Conservation (phyloP, 352 stramenopile genomes). For the Phytophthora uliginosa region DNA sequence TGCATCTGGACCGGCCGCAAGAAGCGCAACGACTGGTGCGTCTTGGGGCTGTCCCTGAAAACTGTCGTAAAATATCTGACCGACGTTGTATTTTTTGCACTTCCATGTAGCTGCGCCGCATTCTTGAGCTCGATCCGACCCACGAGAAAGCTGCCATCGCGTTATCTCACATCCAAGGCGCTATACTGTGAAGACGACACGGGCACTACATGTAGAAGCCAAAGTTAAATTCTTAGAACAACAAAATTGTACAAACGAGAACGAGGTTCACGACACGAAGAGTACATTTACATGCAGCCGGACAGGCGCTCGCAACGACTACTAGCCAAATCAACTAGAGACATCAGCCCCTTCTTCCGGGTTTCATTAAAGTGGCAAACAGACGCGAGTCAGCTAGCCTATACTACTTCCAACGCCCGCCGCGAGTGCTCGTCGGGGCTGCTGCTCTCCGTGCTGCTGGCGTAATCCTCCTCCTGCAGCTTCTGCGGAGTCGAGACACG, state of each 20-base stretch:
- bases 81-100: neutral
- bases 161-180: constrained; percentile 33
- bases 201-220: no score
- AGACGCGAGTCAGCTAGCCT: constrained; percentile 27
- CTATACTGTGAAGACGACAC: neutral
- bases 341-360: constrained; percentile 38
- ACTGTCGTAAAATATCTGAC: constrained; percentile 6
- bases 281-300: constrained; percentile 41
- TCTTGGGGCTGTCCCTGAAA: constrained; percentile 12
- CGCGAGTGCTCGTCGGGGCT: constrained; percentile 44
- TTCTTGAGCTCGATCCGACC: constrained; percentile 46
- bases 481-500: constrained; percentile 85
- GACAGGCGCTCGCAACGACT: constrained; percentile 4
- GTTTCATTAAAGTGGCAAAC: constrained; percentile 46
- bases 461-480: constrained; percentile 69
- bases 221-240: neutral
- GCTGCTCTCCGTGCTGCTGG: constrained; percentile 57
- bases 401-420: constrained; percentile 59
- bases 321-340: constrained; percentile 12
- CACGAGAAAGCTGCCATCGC: constrained; percentile 49
- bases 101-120: constrained; percentile 36
- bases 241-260: neutral
- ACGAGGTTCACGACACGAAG: constrained; percentile 24
- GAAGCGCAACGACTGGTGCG: constrained; percentile 48
- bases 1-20: constrained; percentile 39